Evolutionary conservation across 768 basidiomycete species (phyloP).

Genomic region (Termitomyces sp.): DNA sequence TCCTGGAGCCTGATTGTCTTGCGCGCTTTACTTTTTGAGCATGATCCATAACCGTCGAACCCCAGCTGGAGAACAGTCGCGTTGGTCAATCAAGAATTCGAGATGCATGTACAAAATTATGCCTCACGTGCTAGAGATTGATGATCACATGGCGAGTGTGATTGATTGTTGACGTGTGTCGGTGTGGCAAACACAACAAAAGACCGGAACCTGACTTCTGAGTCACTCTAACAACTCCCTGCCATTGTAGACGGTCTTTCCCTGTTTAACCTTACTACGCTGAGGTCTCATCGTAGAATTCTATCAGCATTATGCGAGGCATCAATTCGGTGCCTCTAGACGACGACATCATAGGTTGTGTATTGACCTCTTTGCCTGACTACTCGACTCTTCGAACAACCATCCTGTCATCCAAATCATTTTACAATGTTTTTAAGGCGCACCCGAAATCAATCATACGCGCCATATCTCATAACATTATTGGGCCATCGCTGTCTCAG

Average conservation of each 20-base stretch:
- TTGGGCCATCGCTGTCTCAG: conserved; percentile 24
- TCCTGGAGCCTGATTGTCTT: conserved; percentile 53
- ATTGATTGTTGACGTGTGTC: not conserved
- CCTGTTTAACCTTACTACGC: not conserved
- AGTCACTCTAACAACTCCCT: not conserved
- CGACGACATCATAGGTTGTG: conserved; percentile 24
- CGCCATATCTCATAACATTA: conserved; percentile 21
- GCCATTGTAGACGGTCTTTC: not conserved
- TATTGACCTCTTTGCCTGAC: conserved; percentile 21
- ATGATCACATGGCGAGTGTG: conserved; percentile 4
- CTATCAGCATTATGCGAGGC: conserved; percentile 5
- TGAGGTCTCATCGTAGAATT: not conserved
- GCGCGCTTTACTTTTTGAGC: conserved; percentile 49
- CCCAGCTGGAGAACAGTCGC: not conserved
- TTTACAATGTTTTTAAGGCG: conserved; percentile 21
- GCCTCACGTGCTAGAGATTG: not conserved
- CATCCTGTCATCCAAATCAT: conserved; percentile 23
- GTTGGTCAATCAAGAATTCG: not conserved
- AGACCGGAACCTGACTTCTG: too few relatives aligned
- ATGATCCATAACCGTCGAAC: conserved; percentile 15
- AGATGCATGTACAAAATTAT: not conserved
- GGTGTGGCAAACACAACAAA: conserved; percentile 1
- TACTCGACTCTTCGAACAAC: conserved; percentile 20
- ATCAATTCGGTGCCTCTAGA: conserved; percentile 18
- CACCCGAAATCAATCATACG: conserved; percentile 25